Percentiles rank a stretch among this genome's conserved stretches.
phyloP scores from a whole-genome alignment of 2,329 filamentous ascomycete species.

The Neurospora sp. region DNA sequence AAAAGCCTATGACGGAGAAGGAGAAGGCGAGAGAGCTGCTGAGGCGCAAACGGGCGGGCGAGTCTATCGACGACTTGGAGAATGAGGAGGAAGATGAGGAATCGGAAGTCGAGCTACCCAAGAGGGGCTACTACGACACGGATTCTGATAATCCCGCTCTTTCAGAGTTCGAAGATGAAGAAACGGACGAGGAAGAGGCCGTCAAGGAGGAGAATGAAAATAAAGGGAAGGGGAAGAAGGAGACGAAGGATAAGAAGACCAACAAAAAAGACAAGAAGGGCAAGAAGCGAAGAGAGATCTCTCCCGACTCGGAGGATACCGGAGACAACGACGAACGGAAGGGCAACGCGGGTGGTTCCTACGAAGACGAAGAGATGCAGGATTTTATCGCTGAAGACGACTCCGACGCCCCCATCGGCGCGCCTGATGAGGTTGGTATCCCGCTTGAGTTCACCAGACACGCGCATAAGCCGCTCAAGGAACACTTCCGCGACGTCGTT shows the following conservation, averaged over 20 bases:
- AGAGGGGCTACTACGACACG: conserved; percentile 20
- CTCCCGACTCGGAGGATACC: conserved; percentile 1
- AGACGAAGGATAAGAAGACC: conserved; percentile 6
- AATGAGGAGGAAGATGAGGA: conserved; percentile 6
- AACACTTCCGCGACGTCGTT: conserved; percentile 63
- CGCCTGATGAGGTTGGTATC: conserved; percentile 41
- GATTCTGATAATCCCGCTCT: conserved; percentile 21
- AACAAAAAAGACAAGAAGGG: conserved; percentile 4
- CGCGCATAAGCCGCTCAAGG: conserved; percentile 55
- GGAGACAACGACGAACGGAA: conserved; percentile 4
- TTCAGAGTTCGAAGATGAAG: conserved; percentile 24
- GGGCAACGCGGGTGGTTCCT: conserved; percentile 14
- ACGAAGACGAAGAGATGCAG: conserved; percentile 29
- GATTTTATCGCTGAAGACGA: conserved; percentile 60
- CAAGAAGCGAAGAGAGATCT: neutral
- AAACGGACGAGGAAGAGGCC: conserved; percentile 7
- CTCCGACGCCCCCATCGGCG: conserved; percentile 40
- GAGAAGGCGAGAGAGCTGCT: conserved; percentile 21
- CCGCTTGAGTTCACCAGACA: conserved; percentile 61
- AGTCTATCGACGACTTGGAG: conserved; percentile 15
- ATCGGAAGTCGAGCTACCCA: conserved; percentile 6
- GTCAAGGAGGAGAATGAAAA: neutral
- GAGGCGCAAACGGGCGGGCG: conserved; percentile 20
- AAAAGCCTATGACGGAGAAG: conserved; percentile 13
- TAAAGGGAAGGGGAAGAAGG: conserved; percentile 1